Base-by-base conservation (phyloP, 2,329 filamentous ascomycete genomes). In the Trematosphaeria pertusa region DNA sequence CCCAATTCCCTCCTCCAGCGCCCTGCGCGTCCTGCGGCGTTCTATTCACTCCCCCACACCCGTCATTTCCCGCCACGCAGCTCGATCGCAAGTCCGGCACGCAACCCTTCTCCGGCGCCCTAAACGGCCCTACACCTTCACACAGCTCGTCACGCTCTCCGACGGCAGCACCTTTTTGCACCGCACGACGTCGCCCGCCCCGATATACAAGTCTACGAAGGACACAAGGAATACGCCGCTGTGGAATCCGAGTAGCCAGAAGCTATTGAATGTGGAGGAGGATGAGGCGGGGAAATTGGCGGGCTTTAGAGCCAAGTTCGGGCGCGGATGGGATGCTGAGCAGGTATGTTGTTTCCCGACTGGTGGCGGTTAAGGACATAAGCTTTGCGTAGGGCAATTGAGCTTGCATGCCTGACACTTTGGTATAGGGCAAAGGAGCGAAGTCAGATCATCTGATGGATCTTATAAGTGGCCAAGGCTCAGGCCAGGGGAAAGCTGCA, bases 91-190 rank as follows among this genome's bases (percentile, higher is more conserved):
- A 76, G 79, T 85, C 69, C 87, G 91, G 50, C 85, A 91, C 70
- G 94, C 94, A 41, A 91, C 89, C 18, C 88, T 96, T 54, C 84
- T 97, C 68, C 83, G 82, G 52, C 90, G 94, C 12, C 91, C 91
- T n/a, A 88, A 91, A 67, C 85, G 92, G 5, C 93, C 94, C 32
- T 97, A 97, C 81, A 90, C 87, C 59, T 97, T 97, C 80, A 97
- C 93, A n/a, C 94, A 99, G 76, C 83, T 99, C 50, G 81, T 99
- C 59, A 92, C 91, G 43, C 87, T 97, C 56, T 90, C 88, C 31
- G 94, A 99, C 78, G 94, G 94, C 61, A 89, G 85, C 65, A 88
- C 92, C 50, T 97, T 85, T 75, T 86, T 87, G 37, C 81, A 86
- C 65, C 88, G 88, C 69, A 92, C 89, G 18, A 91, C 89, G 9